Conservation (phyloP, 768 basidiomycete species). For the Cystobasidium onofrii region DNA sequence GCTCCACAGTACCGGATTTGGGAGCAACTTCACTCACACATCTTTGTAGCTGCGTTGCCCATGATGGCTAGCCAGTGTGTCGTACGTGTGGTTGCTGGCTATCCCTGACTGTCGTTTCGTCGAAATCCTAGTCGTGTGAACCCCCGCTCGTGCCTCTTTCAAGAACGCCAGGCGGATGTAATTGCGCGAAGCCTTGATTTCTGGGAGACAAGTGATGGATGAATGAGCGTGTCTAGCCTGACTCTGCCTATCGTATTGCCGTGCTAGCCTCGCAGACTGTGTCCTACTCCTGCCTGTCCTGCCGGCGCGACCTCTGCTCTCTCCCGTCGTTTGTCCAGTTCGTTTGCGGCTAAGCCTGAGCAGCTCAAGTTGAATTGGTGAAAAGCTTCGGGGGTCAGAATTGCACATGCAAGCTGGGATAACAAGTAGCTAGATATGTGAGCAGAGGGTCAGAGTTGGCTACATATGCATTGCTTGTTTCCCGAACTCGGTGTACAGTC, state of each 20-base stretch:
- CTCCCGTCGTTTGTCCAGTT: no score
- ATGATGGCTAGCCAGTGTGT: background rate
- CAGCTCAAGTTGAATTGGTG: no score
- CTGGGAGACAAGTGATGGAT: background rate
- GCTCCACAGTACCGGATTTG: background rate
- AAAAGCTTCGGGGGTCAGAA: no score
- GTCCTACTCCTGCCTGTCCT: background rate
- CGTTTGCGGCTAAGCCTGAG: no score
- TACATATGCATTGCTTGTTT: no score
- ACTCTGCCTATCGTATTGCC: background rate
- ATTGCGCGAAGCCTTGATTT: no score
- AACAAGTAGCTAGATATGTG: no score
- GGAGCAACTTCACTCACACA: background rate
- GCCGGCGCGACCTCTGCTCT: no score
- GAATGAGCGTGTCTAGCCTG: background rate
- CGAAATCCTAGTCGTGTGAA: no score
- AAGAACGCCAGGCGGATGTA: background rate
- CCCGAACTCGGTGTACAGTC: no score
- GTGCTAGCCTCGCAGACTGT: background rate
- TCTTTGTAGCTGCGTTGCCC: constrained; percentile 19
- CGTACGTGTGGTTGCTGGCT: background rate
- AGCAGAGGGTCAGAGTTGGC: no score
- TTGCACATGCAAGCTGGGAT: no score
- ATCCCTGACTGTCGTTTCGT: background rate
- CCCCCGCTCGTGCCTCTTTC: background rate